Conservation (phyloP, 2,329 filamentous ascomycete species). For the Talaromyces pinophilus region DNA sequence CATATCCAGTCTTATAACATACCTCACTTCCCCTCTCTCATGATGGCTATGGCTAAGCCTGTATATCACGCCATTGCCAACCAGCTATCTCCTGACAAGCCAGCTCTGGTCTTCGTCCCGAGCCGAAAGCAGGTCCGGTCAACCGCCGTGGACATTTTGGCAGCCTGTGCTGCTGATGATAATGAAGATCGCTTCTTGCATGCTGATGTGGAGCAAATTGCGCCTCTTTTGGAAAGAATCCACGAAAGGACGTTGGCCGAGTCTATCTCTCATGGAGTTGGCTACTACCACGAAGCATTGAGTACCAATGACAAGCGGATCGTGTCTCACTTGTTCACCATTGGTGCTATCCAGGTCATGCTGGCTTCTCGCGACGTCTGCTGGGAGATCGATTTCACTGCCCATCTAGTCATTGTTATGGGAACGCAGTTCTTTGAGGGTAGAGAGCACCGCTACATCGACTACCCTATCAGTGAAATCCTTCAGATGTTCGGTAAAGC, state of each 20-base stretch:
- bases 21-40: conserved; percentile 94
- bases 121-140: conserved; percentile 88
- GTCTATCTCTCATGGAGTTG: conserved; percentile 88
- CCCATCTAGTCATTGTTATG: conserved; percentile 94
- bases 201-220: conserved; percentile 76
- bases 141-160: conserved; percentile 82
- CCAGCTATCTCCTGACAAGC: conserved; percentile 84
- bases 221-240: conserved; percentile 76
- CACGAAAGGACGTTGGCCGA: conserved; percentile 86
- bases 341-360: conserved; percentile 86
- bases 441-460: conserved; percentile 92
- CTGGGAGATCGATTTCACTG: conserved; percentile 88
- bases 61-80: conserved; percentile 79
- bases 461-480: conserved; percentile 91
- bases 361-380: conserved; percentile 84
- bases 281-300: conserved; percentile 95
- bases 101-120: conserved; percentile 87
- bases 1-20: conserved; percentile 95
- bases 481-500: conserved; percentile 98
- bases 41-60: conserved; percentile 97
- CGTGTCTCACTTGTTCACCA: conserved; percentile 85
- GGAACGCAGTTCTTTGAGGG: conserved; percentile 97
- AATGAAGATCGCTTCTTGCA: conserved; percentile 94
- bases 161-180: conserved; percentile 83
- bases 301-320: conserved; percentile 88